These are phyloP conservation scores for Pythium rhizo-oryzae DNA, from an alignment of 352 stramenopile species.

Conservation along the genomic window DNA sequence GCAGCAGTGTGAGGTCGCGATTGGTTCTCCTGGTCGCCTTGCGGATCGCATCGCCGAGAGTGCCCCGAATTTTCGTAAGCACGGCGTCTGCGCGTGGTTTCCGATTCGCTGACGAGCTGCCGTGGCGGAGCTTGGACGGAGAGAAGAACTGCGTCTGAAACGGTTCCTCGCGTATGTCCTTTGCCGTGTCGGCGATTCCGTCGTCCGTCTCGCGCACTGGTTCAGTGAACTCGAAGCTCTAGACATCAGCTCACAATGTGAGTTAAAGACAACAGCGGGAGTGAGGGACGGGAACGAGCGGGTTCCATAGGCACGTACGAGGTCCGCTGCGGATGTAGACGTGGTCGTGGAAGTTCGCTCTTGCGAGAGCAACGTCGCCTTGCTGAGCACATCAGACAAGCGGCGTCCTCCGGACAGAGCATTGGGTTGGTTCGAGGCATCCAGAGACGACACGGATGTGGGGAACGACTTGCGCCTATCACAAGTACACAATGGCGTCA, in stretches of 20 bases:
- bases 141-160: slow-evolving; percentile 65
- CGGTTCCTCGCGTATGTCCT: slow-evolving; percentile 56
- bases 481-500: neutral
- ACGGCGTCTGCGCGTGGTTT: slow-evolving; percentile 31
- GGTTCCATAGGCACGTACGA: slow-evolving; percentile 18
- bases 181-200: slow-evolving; percentile 58
- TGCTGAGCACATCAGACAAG: slow-evolving; percentile 62
- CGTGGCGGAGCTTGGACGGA: slow-evolving; percentile 37
- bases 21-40: slow-evolving; percentile 55
- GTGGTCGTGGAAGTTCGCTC: slow-evolving; percentile 30
- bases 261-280: neutral
- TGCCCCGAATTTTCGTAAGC: slow-evolving; percentile 54
- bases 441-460: slow-evolving; percentile 16
- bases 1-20: slow-evolving; percentile 62
- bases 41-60: slow-evolving; percentile 56
- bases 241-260: neutral
- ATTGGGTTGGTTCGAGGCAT: neutral
- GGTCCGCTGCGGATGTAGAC: neutral
- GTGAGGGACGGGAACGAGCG: neutral
- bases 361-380: slow-evolving; percentile 60
- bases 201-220: slow-evolving; percentile 29
- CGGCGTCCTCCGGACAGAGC: slow-evolving; percentile 17
- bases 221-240: slow-evolving; percentile 22
- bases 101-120: neutral
- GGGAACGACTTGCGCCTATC: slow-evolving; percentile 30